phyloP scores from a whole-genome alignment of 176 grass and related monocot species.

The Eragrostis curvula region DNA sequence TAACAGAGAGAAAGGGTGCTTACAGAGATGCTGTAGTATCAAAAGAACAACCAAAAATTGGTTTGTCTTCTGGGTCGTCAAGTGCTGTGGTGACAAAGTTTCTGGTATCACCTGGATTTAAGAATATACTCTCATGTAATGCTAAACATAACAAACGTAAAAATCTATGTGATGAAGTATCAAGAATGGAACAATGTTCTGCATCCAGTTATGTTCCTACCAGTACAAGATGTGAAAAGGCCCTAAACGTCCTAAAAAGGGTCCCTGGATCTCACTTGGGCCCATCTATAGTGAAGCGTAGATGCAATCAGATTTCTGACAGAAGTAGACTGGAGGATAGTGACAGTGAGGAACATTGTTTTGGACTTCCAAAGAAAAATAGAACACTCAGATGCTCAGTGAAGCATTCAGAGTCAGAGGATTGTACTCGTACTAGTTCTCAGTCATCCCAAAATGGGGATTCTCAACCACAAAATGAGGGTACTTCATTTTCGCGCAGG shows the following conservation, averaged over 20 bases:
- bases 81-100: slow-evolving; percentile 76
- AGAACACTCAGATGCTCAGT: slow-evolving; percentile 36
- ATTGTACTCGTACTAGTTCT: slow-evolving; percentile 36
- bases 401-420: slow-evolving; percentile 39
- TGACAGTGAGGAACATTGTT: slow-evolving; percentile 17
- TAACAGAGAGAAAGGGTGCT: slow-evolving; percentile 31
- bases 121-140: slow-evolving; percentile 50
- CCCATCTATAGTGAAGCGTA: slow-evolving; percentile 53
- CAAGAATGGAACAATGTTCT: slow-evolving; percentile 75
- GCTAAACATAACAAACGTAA: slow-evolving; percentile 41
- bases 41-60: slow-evolving; percentile 51
- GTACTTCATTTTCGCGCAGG: slow-evolving; percentile 39
- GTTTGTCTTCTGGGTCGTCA: slow-evolving; percentile 83
- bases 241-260: slow-evolving; percentile 9
- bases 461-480: slow-evolving; percentile 31
- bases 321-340: slow-evolving; percentile 37
- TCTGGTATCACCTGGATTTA: slow-evolving; percentile 63
- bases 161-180: slow-evolving; percentile 70
- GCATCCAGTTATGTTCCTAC: slow-evolving; percentile 68
- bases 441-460: slow-evolving; percentile 41
- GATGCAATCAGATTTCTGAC: slow-evolving; percentile 44
- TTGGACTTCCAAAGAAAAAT: slow-evolving; percentile 44
- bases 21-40: slow-evolving; percentile 45
- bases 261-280: slow-evolving; percentile 38
- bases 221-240: slow-evolving; percentile 49